Base-by-base conservation (phyloP, 2,329 filamentous ascomycete species). In the Aspergillus transmontanensis region DNA sequence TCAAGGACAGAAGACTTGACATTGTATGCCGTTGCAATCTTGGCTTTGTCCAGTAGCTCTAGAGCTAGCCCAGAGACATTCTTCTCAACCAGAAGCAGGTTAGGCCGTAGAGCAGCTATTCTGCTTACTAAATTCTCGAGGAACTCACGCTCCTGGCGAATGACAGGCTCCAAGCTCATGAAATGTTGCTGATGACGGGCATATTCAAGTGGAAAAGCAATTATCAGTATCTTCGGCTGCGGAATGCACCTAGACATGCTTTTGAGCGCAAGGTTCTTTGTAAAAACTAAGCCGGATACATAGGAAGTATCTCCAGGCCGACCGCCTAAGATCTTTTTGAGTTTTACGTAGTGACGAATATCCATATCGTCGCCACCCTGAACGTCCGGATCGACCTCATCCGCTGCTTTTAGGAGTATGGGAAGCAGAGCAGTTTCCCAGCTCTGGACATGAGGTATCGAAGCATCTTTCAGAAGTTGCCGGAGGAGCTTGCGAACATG, bases 161-260 rank as follows among this genome's bases (percentile, higher is more conserved):
- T 97, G 61, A 99, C 93, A 45, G 94, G 94, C 71, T 98, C 93
- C 57, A 99, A 81, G 71, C 95, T 99, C 94, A 99, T 97, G 76
- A 99, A 98, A 75, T 98, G 94, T 66, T 92, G 87, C 73, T 94
- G 90, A 70, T 97, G 93, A 45, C 95, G 88, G 63, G 96, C 92
- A 76, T 99, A 99, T 75, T 99, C 95, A 62, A 99, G 92, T 0
- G 95, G 89, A 73, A 99, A 99, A 0, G 93, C 94, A 62, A 99
- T 90, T 67, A 99, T 92, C 56, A 97, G 85, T 65, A 99, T 95
- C 36, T 93, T 89, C 3, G 95, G 95, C 60, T 92, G 90, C 14
- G 85, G 78, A 66, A 98, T 95, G 66, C 88, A 92, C 62, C 95
- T 87, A 21, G 92, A 90, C 95, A 99, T 99, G 77, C 91, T 96